Conservation (phyloP, 306 rosid genomes). For the Vigna trinervia region DNA sequence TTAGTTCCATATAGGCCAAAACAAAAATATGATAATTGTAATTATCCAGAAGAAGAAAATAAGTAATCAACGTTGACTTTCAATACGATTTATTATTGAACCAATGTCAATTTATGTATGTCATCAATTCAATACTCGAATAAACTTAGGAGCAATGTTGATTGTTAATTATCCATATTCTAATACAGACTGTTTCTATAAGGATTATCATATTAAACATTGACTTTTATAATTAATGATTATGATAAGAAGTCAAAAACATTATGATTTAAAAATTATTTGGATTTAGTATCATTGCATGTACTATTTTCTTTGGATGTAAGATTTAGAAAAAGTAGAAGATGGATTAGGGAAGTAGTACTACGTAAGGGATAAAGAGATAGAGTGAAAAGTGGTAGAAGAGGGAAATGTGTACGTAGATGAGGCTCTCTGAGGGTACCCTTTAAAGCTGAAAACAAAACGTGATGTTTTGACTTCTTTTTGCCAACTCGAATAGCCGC, state of each 20-base stretch:
- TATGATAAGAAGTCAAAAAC: too few relatives aligned
- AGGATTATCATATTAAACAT: too few relatives aligned
- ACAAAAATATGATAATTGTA: too few relatives aligned
- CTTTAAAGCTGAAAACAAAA: background rate
- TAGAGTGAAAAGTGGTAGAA: background rate
- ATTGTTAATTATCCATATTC: background rate
- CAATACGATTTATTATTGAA: background rate
- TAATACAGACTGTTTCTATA: too few relatives aligned
- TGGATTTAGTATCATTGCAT: too few relatives aligned
- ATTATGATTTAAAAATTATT: too few relatives aligned
- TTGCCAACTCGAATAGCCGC: constrained; percentile 48
- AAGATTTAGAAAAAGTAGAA: too few relatives aligned
- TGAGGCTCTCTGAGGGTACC: background rate
- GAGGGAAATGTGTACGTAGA: background rate
- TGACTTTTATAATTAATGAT: too few relatives aligned
- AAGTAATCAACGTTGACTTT: background rate
- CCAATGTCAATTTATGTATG: background rate
- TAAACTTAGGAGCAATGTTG: background rate
- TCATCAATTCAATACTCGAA: background rate
- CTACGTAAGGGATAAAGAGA: background rate
- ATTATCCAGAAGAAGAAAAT: too few relatives aligned
- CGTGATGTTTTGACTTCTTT: background rate
- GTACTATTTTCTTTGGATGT: background rate
- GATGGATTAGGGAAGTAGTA: background rate
- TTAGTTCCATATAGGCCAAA: too few relatives aligned